These are phyloP conservation scores for Afroboletus lepidellus DNA, from an alignment of 1,284 basidiomycete species.

Conservation along the genomic window DNA sequence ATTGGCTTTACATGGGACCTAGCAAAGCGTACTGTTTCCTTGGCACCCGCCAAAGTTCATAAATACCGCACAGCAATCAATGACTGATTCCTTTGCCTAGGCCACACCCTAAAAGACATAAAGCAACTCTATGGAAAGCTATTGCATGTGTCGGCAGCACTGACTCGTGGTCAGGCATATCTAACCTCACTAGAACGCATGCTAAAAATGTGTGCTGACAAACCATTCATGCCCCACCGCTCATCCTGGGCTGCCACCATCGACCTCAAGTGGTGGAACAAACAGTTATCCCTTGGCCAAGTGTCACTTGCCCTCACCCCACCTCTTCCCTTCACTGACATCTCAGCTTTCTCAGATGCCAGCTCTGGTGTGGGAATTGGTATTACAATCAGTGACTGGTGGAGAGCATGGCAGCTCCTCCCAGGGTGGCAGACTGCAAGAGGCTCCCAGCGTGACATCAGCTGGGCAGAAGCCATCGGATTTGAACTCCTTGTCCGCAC, in stretches of 20 bases:
- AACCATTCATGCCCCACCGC: conserved; percentile 7
- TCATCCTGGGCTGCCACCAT: background rate
- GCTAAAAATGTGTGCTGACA: background rate
- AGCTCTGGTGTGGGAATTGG: conserved; percentile 15
- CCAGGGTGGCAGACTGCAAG: background rate
- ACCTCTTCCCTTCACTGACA: background rate
- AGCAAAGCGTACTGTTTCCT: accelerated
- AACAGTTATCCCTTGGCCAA: background rate
- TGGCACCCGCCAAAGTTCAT: accelerated
- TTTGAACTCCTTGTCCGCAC: conserved; percentile 31
- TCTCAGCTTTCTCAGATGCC: conserved; percentile 13
- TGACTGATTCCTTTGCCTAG: background rate
- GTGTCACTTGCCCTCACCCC: background rate
- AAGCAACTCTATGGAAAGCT: conserved; percentile 10
- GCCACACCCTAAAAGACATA: conserved; percentile 1
- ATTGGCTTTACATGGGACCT: conserved; percentile 13
- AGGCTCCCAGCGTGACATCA: conserved; percentile 9
- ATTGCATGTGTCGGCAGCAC: background rate
- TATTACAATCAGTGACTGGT: background rate
- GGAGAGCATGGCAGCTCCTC: conserved; percentile 11
- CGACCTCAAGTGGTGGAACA: conserved; percentile 10
- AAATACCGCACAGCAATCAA: conserved; percentile 7
- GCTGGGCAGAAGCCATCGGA: conserved; percentile 12
- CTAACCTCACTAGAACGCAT: conserved; percentile 8
- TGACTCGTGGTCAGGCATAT: background rate